phyloP scores from a whole-genome alignment of 345 rosid species.

The Arabidopsis suecica region DNA sequence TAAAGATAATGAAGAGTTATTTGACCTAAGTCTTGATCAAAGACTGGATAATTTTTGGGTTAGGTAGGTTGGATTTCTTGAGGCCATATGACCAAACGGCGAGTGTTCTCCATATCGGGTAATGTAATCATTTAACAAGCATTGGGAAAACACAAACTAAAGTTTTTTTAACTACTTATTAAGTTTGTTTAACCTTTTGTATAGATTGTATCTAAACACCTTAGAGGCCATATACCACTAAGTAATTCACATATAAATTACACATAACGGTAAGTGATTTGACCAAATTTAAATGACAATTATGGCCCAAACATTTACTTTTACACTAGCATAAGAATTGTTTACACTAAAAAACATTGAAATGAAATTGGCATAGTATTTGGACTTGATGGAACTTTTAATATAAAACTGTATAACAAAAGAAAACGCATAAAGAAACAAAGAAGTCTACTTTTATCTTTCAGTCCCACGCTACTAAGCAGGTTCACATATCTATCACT shows the following conservation, averaged over 20 bases:
- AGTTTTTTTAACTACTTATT: too few relatives aligned
- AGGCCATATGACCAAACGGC: too few relatives aligned
- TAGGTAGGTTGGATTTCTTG: too few relatives aligned
- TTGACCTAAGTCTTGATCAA: too few relatives aligned
- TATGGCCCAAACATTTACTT: background rate
- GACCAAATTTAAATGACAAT: background rate
- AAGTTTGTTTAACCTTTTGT: too few relatives aligned
- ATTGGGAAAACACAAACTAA: too few relatives aligned
- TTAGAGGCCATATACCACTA: too few relatives aligned
- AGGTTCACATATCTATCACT: slow-evolving; percentile 45
- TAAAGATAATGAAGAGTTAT: too few relatives aligned
- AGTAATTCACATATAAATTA: background rate
- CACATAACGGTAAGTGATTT: background rate
- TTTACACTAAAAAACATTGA: background rate
- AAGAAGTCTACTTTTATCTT: slow-evolving; percentile 40
- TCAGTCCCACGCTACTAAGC: slow-evolving; percentile 34
- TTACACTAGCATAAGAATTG: background rate
- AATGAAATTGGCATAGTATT: background rate
- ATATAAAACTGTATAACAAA: background rate
- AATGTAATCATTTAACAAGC: too few relatives aligned
- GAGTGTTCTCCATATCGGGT: too few relatives aligned
- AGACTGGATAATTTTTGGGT: too few relatives aligned
- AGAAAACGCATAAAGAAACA: slow-evolving; percentile 17
- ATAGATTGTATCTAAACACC: too few relatives aligned
- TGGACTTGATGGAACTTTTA: background rate